phyloP scores from a whole-genome alignment of 2,329 filamentous ascomycete species.

The Neopestalotiopsis sp. region DNA sequence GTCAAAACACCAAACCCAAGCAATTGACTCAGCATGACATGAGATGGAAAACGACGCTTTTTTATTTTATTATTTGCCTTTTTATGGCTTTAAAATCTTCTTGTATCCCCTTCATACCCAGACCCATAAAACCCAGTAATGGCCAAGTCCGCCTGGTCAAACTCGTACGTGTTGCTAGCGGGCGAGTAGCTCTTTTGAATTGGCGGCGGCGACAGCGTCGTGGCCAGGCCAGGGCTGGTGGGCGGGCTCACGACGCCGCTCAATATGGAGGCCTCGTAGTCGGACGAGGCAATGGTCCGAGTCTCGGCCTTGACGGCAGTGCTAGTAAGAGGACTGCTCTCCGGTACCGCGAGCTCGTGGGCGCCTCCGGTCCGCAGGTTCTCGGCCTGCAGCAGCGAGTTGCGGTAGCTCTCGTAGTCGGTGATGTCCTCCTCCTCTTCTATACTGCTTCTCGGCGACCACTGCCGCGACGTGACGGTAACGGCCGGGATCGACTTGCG shows the following conservation, averaged over 20 bases:
- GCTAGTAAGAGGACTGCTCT: too few relatives aligned
- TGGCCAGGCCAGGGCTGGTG: background rate
- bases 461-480: slow-evolving; percentile 6
- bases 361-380: background rate
- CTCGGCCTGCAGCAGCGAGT: slow-evolving; percentile 6
- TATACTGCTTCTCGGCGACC: background rate
- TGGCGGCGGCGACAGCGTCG: slow-evolving; percentile 5
- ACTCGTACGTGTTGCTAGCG: background rate
- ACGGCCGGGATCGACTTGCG: slow-evolving; percentile 8
- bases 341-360: background rate
- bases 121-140: slow-evolving; percentile 9
- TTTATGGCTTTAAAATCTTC: background rate
- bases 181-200: slow-evolving; percentile 5
- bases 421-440: slow-evolving; percentile 1
- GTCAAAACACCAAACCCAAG: too few relatives aligned
- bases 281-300: slow-evolving; percentile 3
- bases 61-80: background rate
- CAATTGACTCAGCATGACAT: background rate
- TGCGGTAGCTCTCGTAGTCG: slow-evolving; percentile 4
- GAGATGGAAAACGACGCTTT: background rate
- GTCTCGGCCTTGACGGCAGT: background rate
- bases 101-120: background rate
- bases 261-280: slow-evolving; percentile 9
- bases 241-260: background rate
- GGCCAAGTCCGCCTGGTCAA: slow-evolving; percentile 10